Conservation (phyloP, 1,139 yeast genomes). For the Meyerozyma elateridarum region DNA sequence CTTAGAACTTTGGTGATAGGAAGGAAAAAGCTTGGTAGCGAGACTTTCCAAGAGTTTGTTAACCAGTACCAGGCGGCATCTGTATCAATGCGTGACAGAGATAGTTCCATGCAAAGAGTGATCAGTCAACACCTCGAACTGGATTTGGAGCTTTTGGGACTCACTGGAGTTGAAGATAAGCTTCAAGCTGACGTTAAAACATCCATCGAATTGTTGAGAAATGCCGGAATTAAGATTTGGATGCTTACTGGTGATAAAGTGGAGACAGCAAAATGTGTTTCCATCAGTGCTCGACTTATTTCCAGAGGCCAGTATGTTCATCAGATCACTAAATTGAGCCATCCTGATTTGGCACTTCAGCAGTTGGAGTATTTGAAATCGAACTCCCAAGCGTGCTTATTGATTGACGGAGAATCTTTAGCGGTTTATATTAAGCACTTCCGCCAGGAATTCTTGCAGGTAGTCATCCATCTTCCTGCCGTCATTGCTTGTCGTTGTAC, state of each 20-base stretch:
- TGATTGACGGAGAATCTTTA: constrained; percentile 93
- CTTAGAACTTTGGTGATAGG: constrained; percentile 91
- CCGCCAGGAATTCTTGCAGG: constrained; percentile 67
- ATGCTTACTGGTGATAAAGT: constrained; percentile 99
- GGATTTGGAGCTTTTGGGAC: constrained; percentile 80
- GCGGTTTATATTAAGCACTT: constrained; percentile 60
- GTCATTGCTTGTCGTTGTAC: constrained; percentile 98
- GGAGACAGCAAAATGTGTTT: constrained; percentile 96
- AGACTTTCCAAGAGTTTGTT: constrained; percentile 58
- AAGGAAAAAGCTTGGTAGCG: constrained; percentile 57
- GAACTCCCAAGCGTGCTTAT: constrained; percentile 68
- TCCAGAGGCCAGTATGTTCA: constrained; percentile 93
- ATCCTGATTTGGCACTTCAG: constrained; percentile 61
- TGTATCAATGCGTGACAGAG: constrained; percentile 75
- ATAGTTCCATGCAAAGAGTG: constrained; percentile 62
- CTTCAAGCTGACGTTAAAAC: constrained; percentile 87
- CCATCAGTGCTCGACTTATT: constrained; percentile 87
- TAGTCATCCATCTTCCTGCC: constrained; percentile 77
- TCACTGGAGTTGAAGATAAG: constrained; percentile 97
- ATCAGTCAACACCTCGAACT: constrained; percentile 69
- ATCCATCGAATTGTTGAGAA: constrained; percentile 84
- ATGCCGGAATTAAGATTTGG: constrained; percentile 98
- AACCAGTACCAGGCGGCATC: constrained; percentile 68
- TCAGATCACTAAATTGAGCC: constrained; percentile 63
- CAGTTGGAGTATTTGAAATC: constrained; percentile 67